Percentiles rank a stretch among this genome's conserved stretches.
Evolutionary conservation across 1,284 basidiomycete species (phyloP).

Genomic region (Meripilus lineatus): DNA sequence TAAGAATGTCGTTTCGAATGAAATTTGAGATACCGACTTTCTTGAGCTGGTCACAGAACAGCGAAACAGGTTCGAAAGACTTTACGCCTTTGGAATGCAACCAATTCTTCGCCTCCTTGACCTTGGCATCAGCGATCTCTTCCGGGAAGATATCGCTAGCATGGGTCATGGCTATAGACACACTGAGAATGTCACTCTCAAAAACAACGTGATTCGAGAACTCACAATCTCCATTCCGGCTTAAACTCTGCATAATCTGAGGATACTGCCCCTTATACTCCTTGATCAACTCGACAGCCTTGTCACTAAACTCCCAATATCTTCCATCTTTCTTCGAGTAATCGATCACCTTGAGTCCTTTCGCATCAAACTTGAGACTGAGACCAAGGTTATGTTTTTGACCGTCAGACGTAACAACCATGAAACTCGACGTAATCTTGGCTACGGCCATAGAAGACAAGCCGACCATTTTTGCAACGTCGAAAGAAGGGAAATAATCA

Average conservation of each 20-base stretch:
- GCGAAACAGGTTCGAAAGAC: conserved; percentile 89
- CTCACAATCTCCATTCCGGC: conserved; percentile 48
- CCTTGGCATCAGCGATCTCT: conserved; percentile 61
- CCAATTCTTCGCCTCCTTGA: conserved; percentile 84
- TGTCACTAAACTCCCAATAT: conserved; percentile 94
- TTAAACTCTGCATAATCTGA: conserved; percentile 71
- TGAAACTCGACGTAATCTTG: conserved; percentile 89
- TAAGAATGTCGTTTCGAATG: conserved; percentile 5
- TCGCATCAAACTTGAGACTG: conserved; percentile 95
- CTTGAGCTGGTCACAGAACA: conserved; percentile 89
- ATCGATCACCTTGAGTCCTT: conserved; percentile 92
- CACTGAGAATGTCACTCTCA: conserved; percentile 1
- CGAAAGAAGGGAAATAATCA: conserved; percentile 75
- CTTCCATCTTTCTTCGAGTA: conserved; percentile 84
- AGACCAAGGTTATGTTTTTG: conserved; percentile 89
- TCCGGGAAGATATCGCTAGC: conserved; percentile 71
- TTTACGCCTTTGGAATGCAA: conserved; percentile 82
- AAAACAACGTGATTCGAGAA: neutral
- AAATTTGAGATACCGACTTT: conserved; percentile 48
- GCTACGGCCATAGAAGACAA: conserved; percentile 77
- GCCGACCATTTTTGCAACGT: conserved; percentile 63
- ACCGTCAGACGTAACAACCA: conserved; percentile 74
- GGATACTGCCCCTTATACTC: conserved; percentile 86
- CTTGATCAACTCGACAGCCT: conserved; percentile 74
- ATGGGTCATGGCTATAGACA: conserved; percentile 61